Evolutionary conservation across 305 asterid genomes (phyloP), one percentile per base, ranked within the genome.

Genomic region (Petunia hybrid): DNA sequence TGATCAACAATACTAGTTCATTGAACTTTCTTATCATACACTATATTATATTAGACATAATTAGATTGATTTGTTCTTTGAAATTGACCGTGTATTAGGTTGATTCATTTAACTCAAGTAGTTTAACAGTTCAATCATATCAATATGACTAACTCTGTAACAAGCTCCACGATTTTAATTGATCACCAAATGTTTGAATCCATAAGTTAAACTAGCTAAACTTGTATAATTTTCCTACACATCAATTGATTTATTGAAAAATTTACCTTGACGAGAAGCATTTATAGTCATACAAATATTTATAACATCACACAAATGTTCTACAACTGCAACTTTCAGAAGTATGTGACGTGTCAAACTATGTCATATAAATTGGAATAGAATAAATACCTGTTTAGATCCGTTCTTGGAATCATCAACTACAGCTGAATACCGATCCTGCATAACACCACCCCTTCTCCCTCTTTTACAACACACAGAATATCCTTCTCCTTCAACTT

Each of bases 401-500:
- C 89, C 91, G 1, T 36, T 53, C 41, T 73, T 51, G 6, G 63
- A 3, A 10, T 71, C 13, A 51, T 73, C 78, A 73, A 87, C 81
- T 61, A 82, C 66, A 16, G 90, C 97, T 1, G 92, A 86, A 85
- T 90, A 87, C 4, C 97, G 90, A 86, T 94, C 98, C 84, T 94
- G 95, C 94, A 94, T 87, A 39, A 75, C 88, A 12, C 90, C 90
- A 71, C 91, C 87, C 70, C 81, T 92, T 36, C 51, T 73, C 81
- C 98, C 97, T 82, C 90, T 88, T 80, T 90, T 94, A 78, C 92
- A 92, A 84, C 64, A 94, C 77, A 94, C 94, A 56, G 93, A 88
- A 65, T 89, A 91, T 43, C 87, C 90, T 14, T 89, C 92, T 70
- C 90, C 93, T 62, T 90, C 97, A 64, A 81, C 81, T 80, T 90